phyloP scores from a whole-genome alignment of 129 eudicot genomes.

The Silybum marianum region DNA sequence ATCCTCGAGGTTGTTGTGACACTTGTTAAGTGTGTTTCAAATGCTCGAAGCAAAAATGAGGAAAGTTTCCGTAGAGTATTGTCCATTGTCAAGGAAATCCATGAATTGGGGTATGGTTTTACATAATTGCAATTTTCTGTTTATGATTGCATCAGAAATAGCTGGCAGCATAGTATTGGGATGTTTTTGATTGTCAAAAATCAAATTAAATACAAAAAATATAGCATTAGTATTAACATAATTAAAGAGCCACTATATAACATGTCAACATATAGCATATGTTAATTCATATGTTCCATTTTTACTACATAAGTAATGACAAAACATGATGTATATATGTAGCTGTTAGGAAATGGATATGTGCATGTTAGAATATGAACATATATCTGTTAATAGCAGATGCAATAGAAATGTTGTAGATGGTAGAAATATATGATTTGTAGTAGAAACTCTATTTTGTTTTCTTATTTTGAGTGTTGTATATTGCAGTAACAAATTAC shows the following conservation, averaged over 20 bases:
- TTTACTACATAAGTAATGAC: not conserved
- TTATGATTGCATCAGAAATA: conserved; percentile 1
- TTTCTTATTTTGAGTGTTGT: not conserved
- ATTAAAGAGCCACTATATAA: not conserved
- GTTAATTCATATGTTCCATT: not conserved
- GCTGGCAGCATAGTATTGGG: not conserved
- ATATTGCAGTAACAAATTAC: not conserved
- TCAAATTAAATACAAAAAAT: not conserved
- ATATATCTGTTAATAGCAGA: not conserved
- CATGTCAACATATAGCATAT: not conserved
- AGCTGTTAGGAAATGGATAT: no score
- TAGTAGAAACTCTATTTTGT: not conserved
- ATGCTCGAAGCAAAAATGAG: conserved; percentile 45
- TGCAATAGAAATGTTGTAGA: not conserved
- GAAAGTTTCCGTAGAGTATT: conserved; percentile 50
- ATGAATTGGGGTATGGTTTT: conserved; percentile 63
- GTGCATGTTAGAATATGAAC: not conserved
- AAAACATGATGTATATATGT: not conserved
- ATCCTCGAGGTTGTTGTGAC: conserved; percentile 62
- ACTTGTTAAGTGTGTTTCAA: conserved; percentile 61
- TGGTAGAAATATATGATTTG: not conserved
- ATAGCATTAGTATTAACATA: not conserved
- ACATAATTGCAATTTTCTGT: not conserved
- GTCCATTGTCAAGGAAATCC: conserved; percentile 43
- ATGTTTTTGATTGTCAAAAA: not conserved